These are phyloP conservation scores for Dactylorhiza incarnata DNA, from an alignment of 106 monocot species.

Conservation along the genomic window DNA sequence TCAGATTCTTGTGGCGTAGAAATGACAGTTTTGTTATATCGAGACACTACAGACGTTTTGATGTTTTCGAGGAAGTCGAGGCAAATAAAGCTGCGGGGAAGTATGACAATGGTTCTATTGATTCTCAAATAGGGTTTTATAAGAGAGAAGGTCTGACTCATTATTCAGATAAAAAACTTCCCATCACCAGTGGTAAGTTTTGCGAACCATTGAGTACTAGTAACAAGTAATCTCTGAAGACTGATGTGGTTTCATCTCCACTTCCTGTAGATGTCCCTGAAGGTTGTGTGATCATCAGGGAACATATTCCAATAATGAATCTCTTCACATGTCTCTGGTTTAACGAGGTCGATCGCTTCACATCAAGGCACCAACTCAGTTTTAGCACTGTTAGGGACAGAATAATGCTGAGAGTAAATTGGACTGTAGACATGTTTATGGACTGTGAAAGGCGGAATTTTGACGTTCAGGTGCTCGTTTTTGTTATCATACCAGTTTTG, in stretches of 20 bases:
- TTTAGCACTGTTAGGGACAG: too few relatives aligned
- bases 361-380: too few relatives aligned
- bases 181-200: too few relatives aligned
- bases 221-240: not conserved
- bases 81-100: constrained; percentile 97
- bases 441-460: too few relatives aligned
- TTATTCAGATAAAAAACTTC: too few relatives aligned
- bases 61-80: constrained; percentile 96
- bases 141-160: too few relatives aligned
- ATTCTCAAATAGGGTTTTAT: constrained; percentile 83
- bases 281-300: constrained; percentile 98
- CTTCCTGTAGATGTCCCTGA: constrained; percentile 80
- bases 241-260: not conserved
- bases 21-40: constrained; percentile 90
- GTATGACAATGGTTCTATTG: constrained; percentile 92
- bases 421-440: constrained; percentile 53
- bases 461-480: too few relatives aligned
- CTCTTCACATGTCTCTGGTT: too few relatives aligned
- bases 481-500: not conserved
- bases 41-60: constrained; percentile 82
- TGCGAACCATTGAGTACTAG: too few relatives aligned
- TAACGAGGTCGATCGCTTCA: too few relatives aligned
- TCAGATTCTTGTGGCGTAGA: constrained; percentile 85
- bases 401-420: too few relatives aligned
- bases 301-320: too few relatives aligned